phyloP scores from a whole-genome alignment of 768 basidiomycete genomes.

The Hygrophoropsis aurantiaca region DNA sequence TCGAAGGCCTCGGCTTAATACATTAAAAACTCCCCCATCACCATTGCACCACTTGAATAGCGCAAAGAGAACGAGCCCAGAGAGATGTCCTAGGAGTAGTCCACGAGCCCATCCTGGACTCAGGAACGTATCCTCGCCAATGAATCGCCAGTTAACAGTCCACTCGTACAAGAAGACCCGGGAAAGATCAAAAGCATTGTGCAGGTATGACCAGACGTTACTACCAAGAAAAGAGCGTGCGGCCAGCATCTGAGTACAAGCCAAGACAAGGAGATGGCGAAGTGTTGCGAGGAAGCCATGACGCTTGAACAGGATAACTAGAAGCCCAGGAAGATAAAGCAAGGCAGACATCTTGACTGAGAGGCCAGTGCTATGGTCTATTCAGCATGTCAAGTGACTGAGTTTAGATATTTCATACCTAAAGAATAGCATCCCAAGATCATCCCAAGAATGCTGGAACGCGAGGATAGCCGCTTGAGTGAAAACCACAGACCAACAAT shows the following conservation, averaged over 20 bases:
- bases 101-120: constrained; percentile 56
- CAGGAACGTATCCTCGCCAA: constrained; percentile 76
- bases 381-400: neutral
- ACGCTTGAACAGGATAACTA: constrained; percentile 79
- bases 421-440: constrained; percentile 64
- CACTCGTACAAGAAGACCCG: constrained; percentile 92
- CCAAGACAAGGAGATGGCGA: constrained; percentile 44
- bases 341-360: constrained; percentile 95
- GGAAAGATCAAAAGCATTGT: constrained; percentile 80
- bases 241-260: constrained; percentile 52
- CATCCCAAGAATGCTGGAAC: constrained; percentile 59
- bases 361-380: constrained; percentile 47
- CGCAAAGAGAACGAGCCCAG: constrained; percentile 62
- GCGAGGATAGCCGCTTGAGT: constrained; percentile 68
- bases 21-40: constrained; percentile 63
- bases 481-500: constrained; percentile 79
- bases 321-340: constrained; percentile 85
- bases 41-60: constrained; percentile 71
- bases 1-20: constrained; percentile 55
- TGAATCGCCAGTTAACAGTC: constrained; percentile 97
- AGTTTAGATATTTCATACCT: constrained; percentile 50
- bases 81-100: constrained; percentile 67
- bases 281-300: constrained; percentile 55
- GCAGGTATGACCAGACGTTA: constrained; percentile 64
- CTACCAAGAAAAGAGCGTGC: constrained; percentile 69